A percentile compares a stretch with the other conserved stretches of the same genome.
Conservation (phyloP, 495 filamentous ascomycete genomes). For the Annulohypoxylon maeteangense region DNA sequence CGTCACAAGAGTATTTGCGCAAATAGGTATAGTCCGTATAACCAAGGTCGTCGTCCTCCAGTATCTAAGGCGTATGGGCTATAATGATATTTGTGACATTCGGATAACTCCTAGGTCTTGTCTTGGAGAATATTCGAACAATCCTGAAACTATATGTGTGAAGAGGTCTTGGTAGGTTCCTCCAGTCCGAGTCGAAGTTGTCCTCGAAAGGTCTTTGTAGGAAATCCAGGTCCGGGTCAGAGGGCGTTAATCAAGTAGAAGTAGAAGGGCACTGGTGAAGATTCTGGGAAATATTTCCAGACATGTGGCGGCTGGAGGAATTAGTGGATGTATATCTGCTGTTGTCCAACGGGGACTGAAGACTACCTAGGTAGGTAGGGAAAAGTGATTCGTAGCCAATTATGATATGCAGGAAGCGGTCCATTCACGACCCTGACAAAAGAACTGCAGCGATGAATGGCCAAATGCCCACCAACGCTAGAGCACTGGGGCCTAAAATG, state of each 20-base stretch:
- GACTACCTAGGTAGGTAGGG: too few species aligned
- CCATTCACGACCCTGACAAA: conserved; percentile 54
- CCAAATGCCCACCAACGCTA: conserved; percentile 43
- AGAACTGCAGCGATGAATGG: conserved; percentile 56
- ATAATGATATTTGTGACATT: conserved; percentile 30
- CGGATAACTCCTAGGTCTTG: conserved; percentile 6
- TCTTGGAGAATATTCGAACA: conserved; percentile 23
- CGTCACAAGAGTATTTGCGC: conserved; percentile 16
- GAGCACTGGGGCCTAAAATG: conserved; percentile 42
- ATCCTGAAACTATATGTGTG: conserved; percentile 29
- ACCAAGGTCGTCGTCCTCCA: conserved; percentile 20
- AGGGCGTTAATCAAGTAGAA: conserved; percentile 37
- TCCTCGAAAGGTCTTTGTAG: conserved; percentile 30
- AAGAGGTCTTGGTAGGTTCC: conserved; percentile 21
- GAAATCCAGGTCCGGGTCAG: conserved; percentile 35
- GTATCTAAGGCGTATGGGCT: conserved; percentile 17
- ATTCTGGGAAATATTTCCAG: conserved; percentile 40
- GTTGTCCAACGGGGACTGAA: conserved; percentile 47
- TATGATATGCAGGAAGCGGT: conserved; percentile 50
- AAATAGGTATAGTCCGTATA: conserved; percentile 14
- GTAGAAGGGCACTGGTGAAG: conserved; percentile 29
- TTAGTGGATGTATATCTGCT: conserved; percentile 47
- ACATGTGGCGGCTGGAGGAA: conserved; percentile 45
- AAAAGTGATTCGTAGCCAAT: conserved; percentile 50
- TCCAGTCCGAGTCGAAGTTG: conserved; percentile 32